Conservation (phyloP, 2,329 filamentous ascomycete genomes). For the Aureobasidium namibiae region DNA sequence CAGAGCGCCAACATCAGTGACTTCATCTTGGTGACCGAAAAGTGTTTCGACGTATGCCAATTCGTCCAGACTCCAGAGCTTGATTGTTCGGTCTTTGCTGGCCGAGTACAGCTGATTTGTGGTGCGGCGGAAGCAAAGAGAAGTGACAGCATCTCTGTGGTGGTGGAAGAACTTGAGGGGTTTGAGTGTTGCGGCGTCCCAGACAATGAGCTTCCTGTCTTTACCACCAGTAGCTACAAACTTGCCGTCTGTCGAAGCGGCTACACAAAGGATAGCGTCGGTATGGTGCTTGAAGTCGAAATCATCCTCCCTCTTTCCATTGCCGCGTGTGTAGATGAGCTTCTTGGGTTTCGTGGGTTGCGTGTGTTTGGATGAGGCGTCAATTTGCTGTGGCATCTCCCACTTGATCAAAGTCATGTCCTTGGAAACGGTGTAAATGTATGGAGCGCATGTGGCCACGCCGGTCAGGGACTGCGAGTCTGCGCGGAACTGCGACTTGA, state of each 20-base stretch:
- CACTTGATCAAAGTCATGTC: slow-evolving; percentile 82
- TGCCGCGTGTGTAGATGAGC: slow-evolving; percentile 55
- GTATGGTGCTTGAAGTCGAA: slow-evolving; percentile 62
- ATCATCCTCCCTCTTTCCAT: slow-evolving; percentile 52
- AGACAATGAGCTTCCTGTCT: slow-evolving; percentile 78
- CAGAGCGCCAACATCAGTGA: slow-evolving; percentile 75
- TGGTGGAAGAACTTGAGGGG: slow-evolving; percentile 81
- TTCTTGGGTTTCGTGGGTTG: slow-evolving; percentile 52
- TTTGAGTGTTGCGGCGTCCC: slow-evolving; percentile 71
- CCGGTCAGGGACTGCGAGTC: slow-evolving; percentile 72
- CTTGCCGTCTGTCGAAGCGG: slow-evolving; percentile 80
- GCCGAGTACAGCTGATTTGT: slow-evolving; percentile 85
- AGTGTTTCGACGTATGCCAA: slow-evolving; percentile 91
- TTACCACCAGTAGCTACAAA: slow-evolving; percentile 84
- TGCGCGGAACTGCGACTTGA: slow-evolving; percentile 66
- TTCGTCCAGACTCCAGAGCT: slow-evolving; percentile 89
- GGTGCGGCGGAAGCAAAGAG: slow-evolving; percentile 65
- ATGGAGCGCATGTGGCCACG: slow-evolving; percentile 69
- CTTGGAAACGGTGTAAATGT: slow-evolving; percentile 81
- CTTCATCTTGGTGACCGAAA: slow-evolving; percentile 89
- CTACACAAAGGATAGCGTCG: slow-evolving; percentile 71
- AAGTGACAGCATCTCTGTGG: slow-evolving; percentile 80
- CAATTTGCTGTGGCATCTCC: slow-evolving; percentile 56
- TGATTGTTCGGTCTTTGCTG: slow-evolving; percentile 85
- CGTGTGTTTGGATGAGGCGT: slow-evolving; percentile 42